phyloP scores from a whole-genome alignment of 805 yeast species.

The Saturnispora galanensis region DNA sequence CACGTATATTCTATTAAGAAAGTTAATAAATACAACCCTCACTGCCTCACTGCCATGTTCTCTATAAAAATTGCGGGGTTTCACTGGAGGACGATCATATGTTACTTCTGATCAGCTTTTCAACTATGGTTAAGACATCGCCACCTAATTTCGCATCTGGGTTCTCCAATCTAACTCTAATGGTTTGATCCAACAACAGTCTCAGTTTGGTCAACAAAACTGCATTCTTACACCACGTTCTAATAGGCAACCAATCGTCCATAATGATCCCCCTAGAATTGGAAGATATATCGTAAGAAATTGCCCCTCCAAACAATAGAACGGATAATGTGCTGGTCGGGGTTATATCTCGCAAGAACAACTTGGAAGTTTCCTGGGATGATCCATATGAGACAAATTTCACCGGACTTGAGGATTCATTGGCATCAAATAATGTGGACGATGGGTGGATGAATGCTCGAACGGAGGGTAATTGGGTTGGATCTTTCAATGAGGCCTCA shows the following conservation, averaged over 20 bases:
- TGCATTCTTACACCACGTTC: slow-evolving; percentile 92
- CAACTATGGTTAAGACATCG: slow-evolving; percentile 33
- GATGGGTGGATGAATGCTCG: slow-evolving; percentile 85
- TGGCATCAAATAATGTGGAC: slow-evolving; percentile 50
- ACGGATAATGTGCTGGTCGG: slow-evolving; percentile 68
- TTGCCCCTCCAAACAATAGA: slow-evolving; percentile 72
- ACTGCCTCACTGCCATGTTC: no score
- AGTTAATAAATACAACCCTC: no score
- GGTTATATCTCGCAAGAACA: slow-evolving; percentile 66
- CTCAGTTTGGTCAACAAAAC: slow-evolving; percentile 70
- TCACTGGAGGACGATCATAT: slow-evolving; percentile 2
- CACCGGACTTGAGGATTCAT: slow-evolving; percentile 18
- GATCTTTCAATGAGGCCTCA: slow-evolving; percentile 36
- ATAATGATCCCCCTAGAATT: slow-evolving; percentile 76
- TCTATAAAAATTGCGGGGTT: no score
- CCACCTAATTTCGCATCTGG: slow-evolving; percentile 22
- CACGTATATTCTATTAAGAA: no score
- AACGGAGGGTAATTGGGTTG: slow-evolving; percentile 39
- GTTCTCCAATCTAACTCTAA: slow-evolving; percentile 43
- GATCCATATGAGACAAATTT: slow-evolving; percentile 52
- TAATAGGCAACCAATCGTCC: slow-evolving; percentile 82
- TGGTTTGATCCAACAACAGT: slow-evolving; percentile 52
- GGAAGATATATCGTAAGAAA: slow-evolving; percentile 44
- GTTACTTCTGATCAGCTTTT: slow-evolving; percentile 23
- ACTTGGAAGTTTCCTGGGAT: slow-evolving; percentile 52